Evolutionary conservation across 208 protist genomes (phyloP), one percentile per base, ranked within the genome.

Genomic region (Acanthamoeba sp.): DNA sequence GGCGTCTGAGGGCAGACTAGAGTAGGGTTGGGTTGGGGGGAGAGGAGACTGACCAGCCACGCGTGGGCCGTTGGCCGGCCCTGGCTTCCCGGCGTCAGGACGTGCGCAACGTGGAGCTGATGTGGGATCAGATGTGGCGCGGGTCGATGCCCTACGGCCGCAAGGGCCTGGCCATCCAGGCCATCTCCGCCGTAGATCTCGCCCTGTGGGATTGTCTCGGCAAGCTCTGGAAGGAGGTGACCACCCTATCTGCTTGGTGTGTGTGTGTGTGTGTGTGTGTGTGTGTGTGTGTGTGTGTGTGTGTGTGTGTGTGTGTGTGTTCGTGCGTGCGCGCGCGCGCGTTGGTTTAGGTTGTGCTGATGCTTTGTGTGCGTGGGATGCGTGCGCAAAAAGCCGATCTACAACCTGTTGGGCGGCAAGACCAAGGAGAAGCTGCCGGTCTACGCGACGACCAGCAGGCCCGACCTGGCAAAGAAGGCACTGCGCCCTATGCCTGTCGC

Each of bases 61-160:
- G n/a, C n/a, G n/a, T 40, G 36, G 18, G 16, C 14, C 12, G n/a
- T 80, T 34, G 18, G 16, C 10, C 71, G 55, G 18, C 71, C n/a
- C 24, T 32, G 14, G 24, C 24, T 29, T 12, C 24, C 16, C 24
- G 71, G 71, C 24, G n/a, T 3, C 34, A 97, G 87, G 96, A 97
- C 85, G 94, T 95, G 38, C 90, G 95, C 55, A 97, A 97, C 66
- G 94, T 97, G 22, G 96, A 97, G 95, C 85, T 95, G 22, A 96
- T 97, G 50, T 97, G 96, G 96, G 95, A 96, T 50, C 93, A 96
- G 82, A 96, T 96, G 96, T 97, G 73, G 73, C 85, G 95, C 38
- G 42, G 93, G 1, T 96, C 96, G 71, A 94, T 97, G 62, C 96
- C 96, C 82, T 97, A 97, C 52, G 96, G 96, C 32, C 73, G 96